Conservation (phyloP, 2,329 filamentous ascomycete species). For the Macrophomina tecta region DNA sequence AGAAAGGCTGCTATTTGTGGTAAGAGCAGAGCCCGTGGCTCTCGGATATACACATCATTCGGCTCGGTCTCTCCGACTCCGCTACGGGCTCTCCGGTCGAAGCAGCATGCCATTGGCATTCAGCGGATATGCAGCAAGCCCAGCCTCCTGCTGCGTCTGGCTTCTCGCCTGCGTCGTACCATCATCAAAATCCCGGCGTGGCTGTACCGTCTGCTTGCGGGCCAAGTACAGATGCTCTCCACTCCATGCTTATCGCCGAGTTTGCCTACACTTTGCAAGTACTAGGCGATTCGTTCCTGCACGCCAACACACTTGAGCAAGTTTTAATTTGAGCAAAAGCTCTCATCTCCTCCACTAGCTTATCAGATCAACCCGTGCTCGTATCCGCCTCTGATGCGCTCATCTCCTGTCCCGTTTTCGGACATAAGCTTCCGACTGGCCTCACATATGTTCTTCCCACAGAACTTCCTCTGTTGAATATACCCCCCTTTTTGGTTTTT, state of each 20-base stretch:
- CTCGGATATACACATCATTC: conserved; percentile 9
- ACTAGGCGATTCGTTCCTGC: background rate
- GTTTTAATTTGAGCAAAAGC: background rate
- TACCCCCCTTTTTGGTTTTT: too few species aligned
- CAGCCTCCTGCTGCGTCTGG: background rate
- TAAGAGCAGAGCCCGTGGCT: background rate
- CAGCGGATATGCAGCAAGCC: background rate
- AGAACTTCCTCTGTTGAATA: too few species aligned
- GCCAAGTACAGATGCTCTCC: background rate
- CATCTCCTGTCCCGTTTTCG: background rate
- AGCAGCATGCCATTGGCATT: background rate
- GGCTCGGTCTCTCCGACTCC: conserved; percentile 13
- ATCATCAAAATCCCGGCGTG: too few species aligned
- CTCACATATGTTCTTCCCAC: background rate
- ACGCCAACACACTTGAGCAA: background rate
- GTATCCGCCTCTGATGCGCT: background rate
- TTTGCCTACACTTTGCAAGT: background rate
- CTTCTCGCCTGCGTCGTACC: too few species aligned
- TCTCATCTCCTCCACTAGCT: background rate
- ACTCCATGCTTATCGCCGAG: conserved; percentile 1
- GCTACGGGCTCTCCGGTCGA: background rate
- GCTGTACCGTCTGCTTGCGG: background rate
- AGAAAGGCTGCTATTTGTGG: background rate
- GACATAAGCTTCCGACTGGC: background rate
- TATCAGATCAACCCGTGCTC: background rate